Conservation (phyloP, 176 grass and related monocot genomes). For the Pontederia crassipes region DNA sequence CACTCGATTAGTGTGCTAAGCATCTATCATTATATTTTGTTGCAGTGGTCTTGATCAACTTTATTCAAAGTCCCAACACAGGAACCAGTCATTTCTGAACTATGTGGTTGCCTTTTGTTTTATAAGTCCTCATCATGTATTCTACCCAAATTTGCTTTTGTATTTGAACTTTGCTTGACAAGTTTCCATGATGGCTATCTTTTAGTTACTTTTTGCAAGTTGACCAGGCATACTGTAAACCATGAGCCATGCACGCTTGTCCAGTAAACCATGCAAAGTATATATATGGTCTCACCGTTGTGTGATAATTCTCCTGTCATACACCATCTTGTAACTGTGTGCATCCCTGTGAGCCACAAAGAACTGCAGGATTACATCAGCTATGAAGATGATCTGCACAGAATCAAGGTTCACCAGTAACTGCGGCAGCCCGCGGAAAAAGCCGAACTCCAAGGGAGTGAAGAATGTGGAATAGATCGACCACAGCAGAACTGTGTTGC, state of each 20-base stretch:
- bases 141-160: too few species aligned
- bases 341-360: slow-evolving; percentile 57
- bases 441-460: slow-evolving; percentile 76
- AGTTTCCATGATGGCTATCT: too few species aligned
- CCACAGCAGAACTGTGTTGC: slow-evolving; percentile 51
- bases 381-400: slow-evolving; percentile 70
- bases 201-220: too few species aligned
- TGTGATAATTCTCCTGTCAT: slow-evolving; percentile 41
- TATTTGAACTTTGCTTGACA: too few species aligned
- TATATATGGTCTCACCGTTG: slow-evolving; percentile 33
- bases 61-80: too few species aligned
- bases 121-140: too few species aligned
- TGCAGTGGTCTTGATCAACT: too few species aligned
- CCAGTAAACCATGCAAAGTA: background rate
- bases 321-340: slow-evolving; percentile 60
- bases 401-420: slow-evolving; percentile 55
- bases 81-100: too few species aligned
- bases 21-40: too few species aligned
- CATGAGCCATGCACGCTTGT: background rate
- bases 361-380: slow-evolving; percentile 61
- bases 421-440: slow-evolving; percentile 66
- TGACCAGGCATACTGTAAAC: too few species aligned
- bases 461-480: slow-evolving; percentile 83
- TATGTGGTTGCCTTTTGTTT: too few species aligned
- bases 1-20: too few species aligned